Evolutionary conservation across 192 early-diverging fungal species (phyloP).

Genomic region (Backusella luteola): DNA sequence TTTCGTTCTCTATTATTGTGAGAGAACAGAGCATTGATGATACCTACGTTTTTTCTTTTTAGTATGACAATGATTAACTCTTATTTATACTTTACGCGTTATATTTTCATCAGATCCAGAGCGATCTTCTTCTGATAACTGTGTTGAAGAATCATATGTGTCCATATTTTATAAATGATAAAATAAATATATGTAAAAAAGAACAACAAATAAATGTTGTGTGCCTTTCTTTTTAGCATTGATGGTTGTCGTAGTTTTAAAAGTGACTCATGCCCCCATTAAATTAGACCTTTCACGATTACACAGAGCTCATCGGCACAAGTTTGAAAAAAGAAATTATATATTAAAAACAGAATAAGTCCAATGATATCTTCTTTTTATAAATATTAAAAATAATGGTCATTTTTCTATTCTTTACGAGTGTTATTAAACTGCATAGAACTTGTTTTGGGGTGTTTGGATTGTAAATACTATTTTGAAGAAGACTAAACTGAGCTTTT

Average conservation of each 20-base stretch:
- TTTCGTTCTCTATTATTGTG: slow-evolving; percentile 48
- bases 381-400: background rate
- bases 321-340: slow-evolving; percentile 7
- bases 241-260: background rate
- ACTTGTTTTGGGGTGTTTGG: background rate
- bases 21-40: slow-evolving; percentile 42
- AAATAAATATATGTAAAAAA: background rate
- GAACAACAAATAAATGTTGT: background rate
- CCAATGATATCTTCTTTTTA: background rate
- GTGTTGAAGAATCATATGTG: slow-evolving; percentile 1
- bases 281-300: background rate
- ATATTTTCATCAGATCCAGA: background rate
- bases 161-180: background rate
- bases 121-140: background rate
- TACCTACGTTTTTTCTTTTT: slow-evolving; percentile 9
- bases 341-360: background rate
- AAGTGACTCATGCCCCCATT: background rate
- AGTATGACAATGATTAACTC: background rate
- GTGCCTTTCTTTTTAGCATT: background rate
- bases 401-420: background rate
- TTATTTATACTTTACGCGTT: background rate
- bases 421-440: too few species aligned
- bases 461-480: background rate
- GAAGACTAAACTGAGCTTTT: background rate
- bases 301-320: background rate